phyloP scores from a whole-genome alignment of 495 filamentous ascomycete genomes.

The Lophium mytilinum region DNA sequence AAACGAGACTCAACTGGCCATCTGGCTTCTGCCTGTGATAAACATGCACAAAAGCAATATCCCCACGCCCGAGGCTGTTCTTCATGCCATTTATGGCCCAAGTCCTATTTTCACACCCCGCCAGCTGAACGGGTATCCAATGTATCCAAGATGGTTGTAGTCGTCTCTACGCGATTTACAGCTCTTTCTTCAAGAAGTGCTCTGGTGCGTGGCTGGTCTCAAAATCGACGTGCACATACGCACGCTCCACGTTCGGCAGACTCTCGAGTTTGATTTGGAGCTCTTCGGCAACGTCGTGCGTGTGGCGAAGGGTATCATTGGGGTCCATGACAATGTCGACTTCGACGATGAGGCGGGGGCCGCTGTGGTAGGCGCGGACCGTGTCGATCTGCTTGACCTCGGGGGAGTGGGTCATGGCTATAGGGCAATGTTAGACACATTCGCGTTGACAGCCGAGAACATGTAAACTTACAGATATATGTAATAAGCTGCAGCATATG shows the following conservation, averaged over 20 bases:
- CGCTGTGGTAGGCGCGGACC: conserved; percentile 84
- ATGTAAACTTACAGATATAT: conserved; percentile 65
- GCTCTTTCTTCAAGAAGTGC: conserved; percentile 40
- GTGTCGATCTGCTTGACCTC: conserved; percentile 81
- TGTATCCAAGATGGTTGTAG: too few species aligned
- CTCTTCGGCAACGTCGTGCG: conserved; percentile 90
- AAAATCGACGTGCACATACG: conserved; percentile 96
- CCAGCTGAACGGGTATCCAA: too few species aligned
- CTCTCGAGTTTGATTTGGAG: conserved; percentile 92
- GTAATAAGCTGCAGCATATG: conserved; percentile 90
- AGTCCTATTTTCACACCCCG: too few species aligned
- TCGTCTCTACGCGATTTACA: conserved; percentile 15
- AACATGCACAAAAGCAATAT: too few species aligned
- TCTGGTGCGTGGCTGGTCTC: conserved; percentile 93
- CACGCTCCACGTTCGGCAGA: conserved; percentile 83
- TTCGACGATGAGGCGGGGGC: conserved; percentile 67
- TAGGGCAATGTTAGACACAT: background rate
- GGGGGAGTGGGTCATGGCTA: conserved; percentile 79
- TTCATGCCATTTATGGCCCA: too few species aligned
- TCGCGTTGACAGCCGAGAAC: background rate
- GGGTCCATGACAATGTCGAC: conserved; percentile 38
- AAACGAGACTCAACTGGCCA: too few species aligned
- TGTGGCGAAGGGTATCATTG: conserved; percentile 50
- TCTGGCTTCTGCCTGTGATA: too few species aligned
- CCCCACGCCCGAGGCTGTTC: too few species aligned